Evolutionary conservation across 768 basidiomycete genomes (phyloP).

Genomic region (Mrakia blollopis): DNA sequence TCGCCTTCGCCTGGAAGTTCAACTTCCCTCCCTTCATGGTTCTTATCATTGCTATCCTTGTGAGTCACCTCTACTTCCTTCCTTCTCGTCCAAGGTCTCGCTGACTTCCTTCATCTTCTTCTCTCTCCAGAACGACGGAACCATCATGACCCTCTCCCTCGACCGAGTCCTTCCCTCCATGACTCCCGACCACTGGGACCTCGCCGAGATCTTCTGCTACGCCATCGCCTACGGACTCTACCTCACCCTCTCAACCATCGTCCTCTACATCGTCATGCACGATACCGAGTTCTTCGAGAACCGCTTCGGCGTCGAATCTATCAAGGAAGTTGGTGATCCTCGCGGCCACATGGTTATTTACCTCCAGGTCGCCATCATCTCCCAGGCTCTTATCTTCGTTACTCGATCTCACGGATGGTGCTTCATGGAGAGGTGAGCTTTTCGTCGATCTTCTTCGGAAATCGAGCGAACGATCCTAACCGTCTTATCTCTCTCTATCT

Average conservation of each 20-base stretch:
- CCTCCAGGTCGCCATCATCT: conserved; percentile 83
- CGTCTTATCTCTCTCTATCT: too few relatives aligned
- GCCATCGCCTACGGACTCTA: conserved; percentile 94
- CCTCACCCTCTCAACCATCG: conserved; percentile 76
- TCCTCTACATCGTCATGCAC: conserved; percentile 75
- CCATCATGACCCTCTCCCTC: conserved; percentile 91
- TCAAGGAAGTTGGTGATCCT: conserved; percentile 53
- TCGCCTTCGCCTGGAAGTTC: conserved; percentile 92
- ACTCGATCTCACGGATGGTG: conserved; percentile 91
- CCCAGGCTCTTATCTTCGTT: conserved; percentile 94
- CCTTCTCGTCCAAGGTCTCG: not conserved
- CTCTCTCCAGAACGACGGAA: conserved; percentile 69
- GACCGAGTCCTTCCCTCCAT: conserved; percentile 91
- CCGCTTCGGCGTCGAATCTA: conserved; percentile 69
- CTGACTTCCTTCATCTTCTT: not conserved
- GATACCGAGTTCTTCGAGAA: conserved; percentile 84
- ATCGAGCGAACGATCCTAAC: not conserved
- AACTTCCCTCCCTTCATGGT: conserved; percentile 99
- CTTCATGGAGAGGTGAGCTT: conserved; percentile 69
- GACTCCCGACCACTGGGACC: conserved; percentile 92
- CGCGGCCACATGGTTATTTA: conserved; percentile 45
- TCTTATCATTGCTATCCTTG: conserved; percentile 86
- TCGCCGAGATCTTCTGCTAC: conserved; percentile 91
- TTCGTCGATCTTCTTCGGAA: not conserved
- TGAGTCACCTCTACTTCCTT: not conserved